A percentile compares a stretch with the other conserved stretches of the same genome.
Conservation (phyloP, 164 flowering plant genomes). For the Stephania cephalantha region DNA sequence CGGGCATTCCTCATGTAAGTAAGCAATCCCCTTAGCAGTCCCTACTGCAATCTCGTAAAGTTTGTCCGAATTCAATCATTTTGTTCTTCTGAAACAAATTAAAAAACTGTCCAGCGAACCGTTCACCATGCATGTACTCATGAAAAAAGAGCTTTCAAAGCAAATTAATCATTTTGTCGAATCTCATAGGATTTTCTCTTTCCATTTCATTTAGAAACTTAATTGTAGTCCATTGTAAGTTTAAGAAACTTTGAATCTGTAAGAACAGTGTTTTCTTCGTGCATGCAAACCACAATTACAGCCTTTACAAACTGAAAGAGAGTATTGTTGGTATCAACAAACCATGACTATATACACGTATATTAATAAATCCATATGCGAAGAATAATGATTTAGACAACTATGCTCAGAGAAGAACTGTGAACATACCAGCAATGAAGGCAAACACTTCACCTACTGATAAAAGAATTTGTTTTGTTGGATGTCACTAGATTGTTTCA, state of each 20-base stretch:
- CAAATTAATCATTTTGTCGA: too few species aligned
- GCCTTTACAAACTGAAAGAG: not conserved
- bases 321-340: not conserved
- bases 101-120: constrained; percentile 23
- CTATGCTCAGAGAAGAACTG: not conserved
- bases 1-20: constrained; percentile 31
- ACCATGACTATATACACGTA: not conserved
- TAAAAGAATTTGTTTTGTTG: not conserved
- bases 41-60: constrained; percentile 19
- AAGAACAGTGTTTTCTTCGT: not conserved
- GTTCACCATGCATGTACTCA: constrained; percentile 22
- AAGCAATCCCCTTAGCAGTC: constrained; percentile 26
- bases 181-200: constrained; percentile 24
- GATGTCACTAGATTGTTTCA: not conserved
- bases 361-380: not conserved
- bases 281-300: not conserved
- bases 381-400: not conserved
- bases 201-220: constrained; percentile 7
- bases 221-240: not conserved
- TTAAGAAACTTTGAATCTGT: not conserved
- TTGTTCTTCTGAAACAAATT: constrained; percentile 5
- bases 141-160: constrained; percentile 20
- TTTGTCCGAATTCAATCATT: constrained; percentile 9
- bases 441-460: not conserved
- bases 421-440: not conserved